phyloP scores from a whole-genome alignment of 1,284 basidiomycete species.

The Violaceomyces palustris region DNA sequence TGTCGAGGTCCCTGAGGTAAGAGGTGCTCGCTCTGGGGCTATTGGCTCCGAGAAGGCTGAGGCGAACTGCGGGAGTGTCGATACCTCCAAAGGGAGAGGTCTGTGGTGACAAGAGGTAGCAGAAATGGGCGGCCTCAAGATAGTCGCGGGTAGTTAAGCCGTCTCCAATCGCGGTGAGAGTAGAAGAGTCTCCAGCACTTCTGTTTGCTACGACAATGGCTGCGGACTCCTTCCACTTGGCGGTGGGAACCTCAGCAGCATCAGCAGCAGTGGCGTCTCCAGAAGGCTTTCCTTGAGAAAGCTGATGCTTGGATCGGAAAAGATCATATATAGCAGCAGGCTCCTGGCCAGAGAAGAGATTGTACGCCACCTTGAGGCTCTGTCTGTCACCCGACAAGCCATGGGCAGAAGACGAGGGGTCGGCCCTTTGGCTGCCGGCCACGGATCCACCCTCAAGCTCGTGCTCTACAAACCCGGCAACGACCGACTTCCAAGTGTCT shows the following conservation, averaged over 20 bases:
- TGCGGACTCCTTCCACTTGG: constrained; percentile 81
- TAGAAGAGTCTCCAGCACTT: constrained; percentile 61
- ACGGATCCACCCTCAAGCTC: constrained; percentile 64
- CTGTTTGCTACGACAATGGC: constrained; percentile 78
- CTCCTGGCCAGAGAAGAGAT: constrained; percentile 45
- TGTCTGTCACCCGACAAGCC: constrained; percentile 25
- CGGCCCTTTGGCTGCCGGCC: too few relatives aligned
- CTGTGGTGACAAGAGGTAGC: constrained; percentile 81
- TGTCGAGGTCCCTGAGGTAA: constrained; percentile 69
- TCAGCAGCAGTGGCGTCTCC: constrained; percentile 51
- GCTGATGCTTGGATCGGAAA: constrained; percentile 39
- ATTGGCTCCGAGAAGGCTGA: constrained; percentile 64
- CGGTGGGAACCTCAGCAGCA: too few relatives aligned
- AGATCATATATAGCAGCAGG: constrained; percentile 30
- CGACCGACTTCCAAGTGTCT: constrained; percentile 85
- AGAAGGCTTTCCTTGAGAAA: constrained; percentile 10
- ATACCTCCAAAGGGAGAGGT: constrained; percentile 70
- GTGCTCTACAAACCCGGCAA: constrained; percentile 74
- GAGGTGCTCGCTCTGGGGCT: constrained; percentile 59
- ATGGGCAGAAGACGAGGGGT: too few relatives aligned
- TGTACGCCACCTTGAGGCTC: constrained; percentile 47
- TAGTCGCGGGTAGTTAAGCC: constrained; percentile 68
- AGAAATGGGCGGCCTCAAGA: constrained; percentile 81
- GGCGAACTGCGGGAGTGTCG: constrained; percentile 62
- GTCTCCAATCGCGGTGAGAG: constrained; percentile 81